Evolutionary conservation across 2,329 filamentous ascomycete genomes (phyloP), one percentile per base, ranked within the genome.

Genomic region (Clarireedia monteithiana): DNA sequence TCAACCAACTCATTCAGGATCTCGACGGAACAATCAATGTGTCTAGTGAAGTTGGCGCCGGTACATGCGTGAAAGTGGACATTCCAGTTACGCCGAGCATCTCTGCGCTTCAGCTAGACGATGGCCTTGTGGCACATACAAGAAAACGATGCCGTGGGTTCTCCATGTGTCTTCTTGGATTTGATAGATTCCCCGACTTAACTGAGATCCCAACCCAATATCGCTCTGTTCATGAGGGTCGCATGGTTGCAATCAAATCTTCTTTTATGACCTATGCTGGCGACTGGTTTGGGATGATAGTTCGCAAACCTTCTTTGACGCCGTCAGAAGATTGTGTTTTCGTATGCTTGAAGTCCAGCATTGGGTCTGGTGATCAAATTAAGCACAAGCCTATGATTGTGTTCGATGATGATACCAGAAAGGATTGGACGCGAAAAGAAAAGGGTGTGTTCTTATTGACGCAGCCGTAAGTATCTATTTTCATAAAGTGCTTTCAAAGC

Each of bases 1-100:
- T 87, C 34, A 75, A 75, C 24, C 72, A 74, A 51, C 77, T 86
- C 17, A 78, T 86, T 6, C 75, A 76, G 36, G 77, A 80, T n/a
- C 71, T 88, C 0, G 74, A 77, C 36, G 84, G 84, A 0, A 75
- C 71, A 7, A 80, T 87, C 42, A 74, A 81, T n/a, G 74, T 87
- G 23, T 74, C 75, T 45, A 82, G 76, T 46, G 72, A 77, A 49
- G 69, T 74, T 5, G 74, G 74, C 1, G 71, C 75, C 30, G 82
- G 82, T 1, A 84, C 82, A 0, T 74, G 74, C 4, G 74, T 83
- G 2, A 73, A 71, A 4, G 75, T 81, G 4, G 73, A 71, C 3
- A 62, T 82, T 2, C 73, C 74, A 5, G 34, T 61, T n/a, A 45
- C 51, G 6, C 9, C 39, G 10, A 26, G 38, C 30, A 20, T 26